A percentile compares a stretch with the other conserved stretches of the same genome.
These are phyloP conservation scores for Metschnikowia baotianmanensis DNA, from an alignment of 805 yeast genomes.

Conservation along the genomic window DNA sequence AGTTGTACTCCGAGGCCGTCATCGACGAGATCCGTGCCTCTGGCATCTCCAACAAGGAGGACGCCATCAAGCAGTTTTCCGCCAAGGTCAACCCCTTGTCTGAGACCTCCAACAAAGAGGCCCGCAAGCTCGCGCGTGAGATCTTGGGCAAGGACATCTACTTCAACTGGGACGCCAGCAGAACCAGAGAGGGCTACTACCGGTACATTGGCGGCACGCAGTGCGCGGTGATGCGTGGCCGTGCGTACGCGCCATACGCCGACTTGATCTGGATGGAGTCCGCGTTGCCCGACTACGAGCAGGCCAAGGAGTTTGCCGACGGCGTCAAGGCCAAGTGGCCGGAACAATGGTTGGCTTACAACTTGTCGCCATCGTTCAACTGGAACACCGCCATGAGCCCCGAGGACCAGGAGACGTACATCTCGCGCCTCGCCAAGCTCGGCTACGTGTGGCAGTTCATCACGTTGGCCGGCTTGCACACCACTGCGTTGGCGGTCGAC, in stretches of 20 bases:
- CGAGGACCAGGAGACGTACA: constrained; percentile 86
- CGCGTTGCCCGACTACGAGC: constrained; percentile 87
- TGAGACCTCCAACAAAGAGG: constrained; percentile 74
- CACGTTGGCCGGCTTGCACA: constrained; percentile 95
- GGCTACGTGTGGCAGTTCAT: constrained; percentile 98
- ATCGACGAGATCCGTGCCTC: constrained; percentile 73
- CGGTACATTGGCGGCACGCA: constrained; percentile 94
- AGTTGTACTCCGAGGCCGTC: constrained; percentile 89
- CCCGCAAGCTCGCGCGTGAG: constrained; percentile 69
- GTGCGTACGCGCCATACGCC: constrained; percentile 92
- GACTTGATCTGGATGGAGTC: constrained; percentile 99
- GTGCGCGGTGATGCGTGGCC: constrained; percentile 95
- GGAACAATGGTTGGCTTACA: constrained; percentile 94
- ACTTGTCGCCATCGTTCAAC: constrained; percentile 95
- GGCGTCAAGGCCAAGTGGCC: constrained; percentile 84
- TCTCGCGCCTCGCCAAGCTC: constrained; percentile 76
- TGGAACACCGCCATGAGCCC: constrained; percentile 94
- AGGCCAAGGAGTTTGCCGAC: constrained; percentile 91
- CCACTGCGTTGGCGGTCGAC: constrained; percentile 89
- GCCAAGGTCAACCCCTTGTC: constrained; percentile 71
- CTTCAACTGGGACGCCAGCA: constrained; percentile 94
- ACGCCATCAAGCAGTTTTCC: constrained; percentile 62
- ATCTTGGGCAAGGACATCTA: constrained; percentile 77
- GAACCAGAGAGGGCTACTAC: constrained; percentile 96
- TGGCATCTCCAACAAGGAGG: constrained; percentile 55